Evolutionary conservation across 352 stramenopile species (phyloP).

Genomic region (Blastocystis sp.): DNA sequence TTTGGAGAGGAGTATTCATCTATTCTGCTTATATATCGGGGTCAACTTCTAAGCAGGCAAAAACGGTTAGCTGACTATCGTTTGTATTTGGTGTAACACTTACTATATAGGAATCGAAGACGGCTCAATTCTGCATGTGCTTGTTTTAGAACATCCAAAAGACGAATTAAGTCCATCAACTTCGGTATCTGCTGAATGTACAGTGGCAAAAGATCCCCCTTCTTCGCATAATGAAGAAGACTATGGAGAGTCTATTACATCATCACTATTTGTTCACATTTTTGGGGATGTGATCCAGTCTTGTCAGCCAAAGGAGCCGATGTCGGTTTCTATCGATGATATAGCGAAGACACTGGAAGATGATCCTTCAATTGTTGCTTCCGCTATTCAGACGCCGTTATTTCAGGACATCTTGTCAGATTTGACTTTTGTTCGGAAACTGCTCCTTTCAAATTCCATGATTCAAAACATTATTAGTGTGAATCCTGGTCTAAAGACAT

Average conservation of each 20-base stretch:
- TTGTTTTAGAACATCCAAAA: neutral
- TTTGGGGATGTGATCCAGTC: constrained; percentile 33
- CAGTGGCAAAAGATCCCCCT: neutral
- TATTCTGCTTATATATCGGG: neutral
- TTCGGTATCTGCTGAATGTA: neutral
- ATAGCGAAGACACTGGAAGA: neutral
- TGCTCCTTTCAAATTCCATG: constrained; percentile 19
- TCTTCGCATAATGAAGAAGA: neutral
- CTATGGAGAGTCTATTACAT: constrained; percentile 16
- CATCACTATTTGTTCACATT: constrained; percentile 34
- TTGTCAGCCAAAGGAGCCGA: neutral
- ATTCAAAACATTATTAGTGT: neutral
- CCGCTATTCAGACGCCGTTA: neutral
- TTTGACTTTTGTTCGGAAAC: constrained; percentile 5
- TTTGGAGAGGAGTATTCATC: neutral
- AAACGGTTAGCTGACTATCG: neutral
- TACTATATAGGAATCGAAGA: neutral
- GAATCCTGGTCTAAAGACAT: neutral
- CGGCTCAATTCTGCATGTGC: constrained; percentile 37
- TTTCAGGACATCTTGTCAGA: constrained; percentile 31
- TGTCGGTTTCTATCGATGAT: neutral
- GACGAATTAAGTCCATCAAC: neutral
- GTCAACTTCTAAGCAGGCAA: neutral
- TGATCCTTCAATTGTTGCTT: constrained; percentile 2
- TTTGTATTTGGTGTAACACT: neutral